Conservation (phyloP, 345 rosid species). For the Eutrema heterophyllum region DNA sequence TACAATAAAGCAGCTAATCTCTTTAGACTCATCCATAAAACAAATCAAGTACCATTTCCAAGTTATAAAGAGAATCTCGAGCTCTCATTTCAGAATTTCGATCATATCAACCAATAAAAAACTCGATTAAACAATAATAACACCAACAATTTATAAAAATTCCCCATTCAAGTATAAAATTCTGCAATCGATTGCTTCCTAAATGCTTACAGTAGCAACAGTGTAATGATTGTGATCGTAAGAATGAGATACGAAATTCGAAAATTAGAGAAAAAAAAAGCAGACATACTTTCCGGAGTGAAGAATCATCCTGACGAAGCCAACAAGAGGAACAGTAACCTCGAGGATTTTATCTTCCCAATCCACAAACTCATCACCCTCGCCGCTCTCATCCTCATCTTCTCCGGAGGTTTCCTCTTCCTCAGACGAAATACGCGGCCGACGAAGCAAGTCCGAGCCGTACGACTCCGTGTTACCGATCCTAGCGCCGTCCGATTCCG, state of each 20-base stretch:
- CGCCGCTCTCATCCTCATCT: constrained; percentile 37
- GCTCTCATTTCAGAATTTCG: not conserved
- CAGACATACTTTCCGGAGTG: constrained; percentile 68
- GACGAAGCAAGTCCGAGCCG: constrained; percentile 49
- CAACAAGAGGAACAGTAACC: constrained; percentile 92
- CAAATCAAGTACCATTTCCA: not conserved
- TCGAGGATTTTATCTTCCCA: constrained; percentile 84
- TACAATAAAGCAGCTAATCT: not conserved
- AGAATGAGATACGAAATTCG: not conserved
- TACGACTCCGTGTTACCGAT: constrained; percentile 36
- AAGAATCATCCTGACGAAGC: constrained; percentile 85
- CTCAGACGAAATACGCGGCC: constrained; percentile 36
- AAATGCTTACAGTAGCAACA: not conserved
- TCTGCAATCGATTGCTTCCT: not conserved
- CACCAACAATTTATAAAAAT: not conserved
- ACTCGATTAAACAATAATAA: not conserved
- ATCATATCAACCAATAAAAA: not conserved
- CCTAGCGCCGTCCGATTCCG: constrained; percentile 52
- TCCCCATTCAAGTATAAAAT: not conserved
- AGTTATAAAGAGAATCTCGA: not conserved
- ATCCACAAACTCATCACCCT: constrained; percentile 36
- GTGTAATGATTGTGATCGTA: not conserved
- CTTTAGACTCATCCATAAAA: not conserved
- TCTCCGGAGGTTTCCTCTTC: constrained; percentile 32
- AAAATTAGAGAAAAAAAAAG: not conserved